These are phyloP conservation scores for Fusarium succisae DNA, from an alignment of 2,329 filamentous ascomycete species.

Conservation along the genomic window DNA sequence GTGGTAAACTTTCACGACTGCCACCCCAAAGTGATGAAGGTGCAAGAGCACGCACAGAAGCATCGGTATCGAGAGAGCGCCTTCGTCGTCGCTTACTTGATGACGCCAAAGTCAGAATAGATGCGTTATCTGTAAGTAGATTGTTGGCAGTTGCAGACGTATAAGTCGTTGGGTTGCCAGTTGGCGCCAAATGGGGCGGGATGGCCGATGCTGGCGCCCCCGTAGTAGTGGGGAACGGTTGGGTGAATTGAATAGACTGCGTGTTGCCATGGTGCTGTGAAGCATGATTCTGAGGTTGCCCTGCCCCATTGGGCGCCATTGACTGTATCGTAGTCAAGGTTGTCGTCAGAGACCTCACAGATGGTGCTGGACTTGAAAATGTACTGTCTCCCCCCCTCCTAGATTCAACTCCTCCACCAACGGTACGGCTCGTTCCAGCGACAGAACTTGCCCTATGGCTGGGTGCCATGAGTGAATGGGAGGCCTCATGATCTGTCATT, in stretches of 20 bases:
- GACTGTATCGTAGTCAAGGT: slow-evolving; percentile 89
- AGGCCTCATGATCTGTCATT: slow-evolving; percentile 82
- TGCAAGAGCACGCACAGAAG: slow-evolving; percentile 84
- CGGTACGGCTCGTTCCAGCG: slow-evolving; percentile 78
- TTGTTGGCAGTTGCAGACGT: slow-evolving; percentile 83
- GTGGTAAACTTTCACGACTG: slow-evolving; percentile 79
- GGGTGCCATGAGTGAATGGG: slow-evolving; percentile 77
- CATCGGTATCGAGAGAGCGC: slow-evolving; percentile 85
- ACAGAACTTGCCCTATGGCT: slow-evolving; percentile 75
- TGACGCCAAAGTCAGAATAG: slow-evolving; percentile 84
- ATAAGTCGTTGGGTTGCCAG: slow-evolving; percentile 74
- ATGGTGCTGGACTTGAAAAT: slow-evolving; percentile 84
- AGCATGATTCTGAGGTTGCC: slow-evolving; percentile 46
- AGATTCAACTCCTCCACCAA: slow-evolving; percentile 71
- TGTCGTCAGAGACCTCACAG: slow-evolving; percentile 81
- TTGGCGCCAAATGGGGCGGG: slow-evolving; percentile 72
- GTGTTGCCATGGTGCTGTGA: slow-evolving; percentile 51
- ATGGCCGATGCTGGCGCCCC: slow-evolving; percentile 75
- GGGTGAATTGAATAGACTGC: slow-evolving; percentile 69
- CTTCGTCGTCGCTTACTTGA: slow-evolving; percentile 81
- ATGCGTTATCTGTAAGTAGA: slow-evolving; percentile 84
- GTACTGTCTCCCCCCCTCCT: slow-evolving; percentile 78
- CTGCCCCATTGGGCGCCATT: slow-evolving; percentile 64
- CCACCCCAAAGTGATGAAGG: slow-evolving; percentile 85
- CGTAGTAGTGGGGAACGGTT: slow-evolving; percentile 70